phyloP scores from a whole-genome alignment of 2,329 filamentous ascomycete genomes.

The Trichoderma brevicompactum region DNA sequence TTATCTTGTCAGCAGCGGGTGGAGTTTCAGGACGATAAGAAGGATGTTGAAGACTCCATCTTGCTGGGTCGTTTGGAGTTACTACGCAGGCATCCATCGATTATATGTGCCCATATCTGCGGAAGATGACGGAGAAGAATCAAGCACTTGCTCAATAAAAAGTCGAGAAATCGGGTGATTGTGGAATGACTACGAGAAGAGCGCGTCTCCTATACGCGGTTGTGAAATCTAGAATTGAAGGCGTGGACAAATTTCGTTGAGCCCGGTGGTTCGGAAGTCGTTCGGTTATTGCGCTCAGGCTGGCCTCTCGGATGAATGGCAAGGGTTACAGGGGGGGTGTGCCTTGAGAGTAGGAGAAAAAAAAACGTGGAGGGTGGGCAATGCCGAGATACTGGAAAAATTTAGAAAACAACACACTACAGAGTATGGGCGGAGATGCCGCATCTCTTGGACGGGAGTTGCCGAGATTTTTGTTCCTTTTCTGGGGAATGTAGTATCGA shows the following conservation, averaged over 20 bases:
- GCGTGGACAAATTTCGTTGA: neutral
- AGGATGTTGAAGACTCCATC: neutral
- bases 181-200: neutral
- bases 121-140: constrained; percentile 2
- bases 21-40: constrained; percentile 13
- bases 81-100: neutral
- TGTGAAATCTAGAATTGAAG: neutral
- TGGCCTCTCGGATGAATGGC: constrained; percentile 23
- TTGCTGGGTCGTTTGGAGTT: neutral
- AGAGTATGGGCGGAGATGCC: neutral
- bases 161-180: constrained; percentile 16
- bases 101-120: constrained; percentile 24
- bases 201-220: neutral
- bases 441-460: neutral
- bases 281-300: constrained; percentile 19
- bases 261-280: constrained; percentile 24
- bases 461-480: constrained; percentile 9
- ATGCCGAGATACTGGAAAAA: neutral
- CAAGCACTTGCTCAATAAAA: neutral
- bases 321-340: neutral
- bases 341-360: neutral
- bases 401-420: too few species aligned
- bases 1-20: constrained; percentile 11
- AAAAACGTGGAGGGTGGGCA: constrained; percentile 2
- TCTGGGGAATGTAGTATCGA: neutral